Conservation (phyloP, 2,329 filamentous ascomycete species). For the Aureobasidium leucospermi region DNA sequence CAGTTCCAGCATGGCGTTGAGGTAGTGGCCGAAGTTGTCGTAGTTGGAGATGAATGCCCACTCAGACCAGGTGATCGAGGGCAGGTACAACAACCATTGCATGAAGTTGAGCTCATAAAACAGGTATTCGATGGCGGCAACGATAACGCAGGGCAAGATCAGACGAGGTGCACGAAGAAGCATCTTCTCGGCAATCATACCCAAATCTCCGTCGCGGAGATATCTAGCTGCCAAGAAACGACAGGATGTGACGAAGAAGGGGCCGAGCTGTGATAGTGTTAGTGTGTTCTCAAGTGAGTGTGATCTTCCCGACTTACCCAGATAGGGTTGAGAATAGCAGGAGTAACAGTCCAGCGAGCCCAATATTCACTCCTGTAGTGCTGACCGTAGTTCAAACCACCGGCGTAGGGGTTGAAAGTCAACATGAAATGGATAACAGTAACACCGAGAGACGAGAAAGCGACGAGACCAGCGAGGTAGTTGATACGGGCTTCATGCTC, state of each 20-base stretch:
- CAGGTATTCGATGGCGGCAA: slow-evolving; percentile 42
- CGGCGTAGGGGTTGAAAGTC: slow-evolving; percentile 36
- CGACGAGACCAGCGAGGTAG: slow-evolving; percentile 41
- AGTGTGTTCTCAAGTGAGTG: background rate
- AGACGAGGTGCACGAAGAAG: slow-evolving; percentile 39
- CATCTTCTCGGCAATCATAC: slow-evolving; percentile 38
- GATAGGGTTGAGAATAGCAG: slow-evolving; percentile 39
- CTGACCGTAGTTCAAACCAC: slow-evolving; percentile 27
- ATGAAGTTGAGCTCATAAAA: slow-evolving; percentile 39
- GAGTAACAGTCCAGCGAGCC: slow-evolving; percentile 35
- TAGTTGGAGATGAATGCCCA: slow-evolving; percentile 40
- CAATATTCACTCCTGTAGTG: slow-evolving; percentile 36
- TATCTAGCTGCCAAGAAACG: slow-evolving; percentile 39
- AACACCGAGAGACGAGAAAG: slow-evolving; percentile 37
- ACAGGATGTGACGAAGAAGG: slow-evolving; percentile 43
- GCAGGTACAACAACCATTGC: slow-evolving; percentile 37
- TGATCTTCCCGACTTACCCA: slow-evolving; percentile 23
- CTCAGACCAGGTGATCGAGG: slow-evolving; percentile 40
- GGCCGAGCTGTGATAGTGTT: slow-evolving; percentile 28
- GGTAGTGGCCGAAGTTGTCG: slow-evolving; percentile 35
- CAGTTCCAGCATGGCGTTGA: slow-evolving; percentile 39
- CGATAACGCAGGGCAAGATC: slow-evolving; percentile 38
- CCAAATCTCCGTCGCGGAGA: slow-evolving; percentile 36
- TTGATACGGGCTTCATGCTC: slow-evolving; percentile 32
- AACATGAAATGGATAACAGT: slow-evolving; percentile 40